phyloP scores from a whole-genome alignment of 768 basidiomycete genomes.

The Lepiota subincarnata region DNA sequence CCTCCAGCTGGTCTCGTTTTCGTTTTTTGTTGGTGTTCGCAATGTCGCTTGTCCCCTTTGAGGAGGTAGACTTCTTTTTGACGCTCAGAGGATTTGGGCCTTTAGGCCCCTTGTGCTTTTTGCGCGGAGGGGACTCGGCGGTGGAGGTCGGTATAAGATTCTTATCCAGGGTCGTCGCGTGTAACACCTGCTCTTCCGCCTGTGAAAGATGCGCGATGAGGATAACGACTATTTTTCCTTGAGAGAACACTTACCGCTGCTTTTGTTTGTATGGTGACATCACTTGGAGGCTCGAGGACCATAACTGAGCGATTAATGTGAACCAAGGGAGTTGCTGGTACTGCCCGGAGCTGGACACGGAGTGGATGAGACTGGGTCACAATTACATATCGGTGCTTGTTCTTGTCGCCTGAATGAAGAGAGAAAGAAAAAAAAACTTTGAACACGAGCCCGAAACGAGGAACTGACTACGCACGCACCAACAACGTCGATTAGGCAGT shows the following conservation, averaged over 20 bases:
- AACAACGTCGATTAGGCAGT: conserved; percentile 77
- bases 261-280: conserved; percentile 70
- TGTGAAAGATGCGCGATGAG: conserved; percentile 22
- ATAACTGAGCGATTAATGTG: conserved; percentile 92
- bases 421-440: no score
- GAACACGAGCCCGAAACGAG: not conserved
- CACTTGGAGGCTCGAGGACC: conserved; percentile 87
- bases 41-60: conserved; percentile 25
- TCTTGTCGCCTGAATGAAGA: conserved; percentile 55
- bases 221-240: not conserved
- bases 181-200: conserved; percentile 63
- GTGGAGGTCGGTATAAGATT: conserved; percentile 34
- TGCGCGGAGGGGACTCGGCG: conserved; percentile 33
- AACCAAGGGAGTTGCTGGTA: conserved; percentile 86
- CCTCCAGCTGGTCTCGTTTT: conserved; percentile 19
- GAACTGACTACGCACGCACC: conserved; percentile 44
- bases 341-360: conserved; percentile 58
- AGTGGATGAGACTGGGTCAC: conserved; percentile 79
- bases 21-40: conserved; percentile 22
- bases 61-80: conserved; percentile 68
- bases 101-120: conserved; percentile 71
- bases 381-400: conserved; percentile 90
- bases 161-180: conserved; percentile 46
- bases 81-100: conserved; percentile 91
- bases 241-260: conserved; percentile 40